phyloP scores from a whole-genome alignment of 1,284 basidiomycete genomes.

The Mixia osmundae region DNA sequence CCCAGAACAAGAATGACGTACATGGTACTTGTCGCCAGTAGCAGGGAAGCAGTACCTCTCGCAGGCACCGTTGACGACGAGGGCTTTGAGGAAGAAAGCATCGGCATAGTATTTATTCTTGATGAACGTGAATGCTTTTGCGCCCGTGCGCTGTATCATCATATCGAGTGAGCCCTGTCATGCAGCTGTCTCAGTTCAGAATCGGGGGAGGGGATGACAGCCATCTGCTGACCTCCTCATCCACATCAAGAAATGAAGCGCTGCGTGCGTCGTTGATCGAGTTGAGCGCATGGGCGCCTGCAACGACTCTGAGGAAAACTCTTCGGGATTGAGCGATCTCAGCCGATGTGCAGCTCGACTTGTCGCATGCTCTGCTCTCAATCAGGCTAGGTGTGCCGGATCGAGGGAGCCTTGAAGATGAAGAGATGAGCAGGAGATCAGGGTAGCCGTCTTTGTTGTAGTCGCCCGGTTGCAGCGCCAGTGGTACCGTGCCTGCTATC shows the following conservation, averaged over 20 bases:
- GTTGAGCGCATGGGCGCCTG: conserved; percentile 39
- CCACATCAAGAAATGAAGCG: conserved; percentile 69
- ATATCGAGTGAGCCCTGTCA: conserved; percentile 73
- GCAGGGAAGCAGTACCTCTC: conserved; percentile 47
- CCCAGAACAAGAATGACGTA: conserved; percentile 23
- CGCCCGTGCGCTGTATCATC: conserved; percentile 58
- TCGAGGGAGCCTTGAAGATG: not conserved
- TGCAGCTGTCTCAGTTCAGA: conserved; percentile 7
- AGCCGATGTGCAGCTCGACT: conserved; percentile 17
- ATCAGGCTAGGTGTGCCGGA: conserved; percentile 34
- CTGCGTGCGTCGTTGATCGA: conserved; percentile 51
- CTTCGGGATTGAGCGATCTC: conserved; percentile 26
- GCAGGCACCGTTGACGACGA: conserved; percentile 82
- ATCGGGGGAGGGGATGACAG: not conserved
- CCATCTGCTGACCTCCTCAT: conserved; percentile 55
- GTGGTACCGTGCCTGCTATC: conserved; percentile 35
- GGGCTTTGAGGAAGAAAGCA: conserved; percentile 93
- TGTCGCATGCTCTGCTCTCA: conserved; percentile 44
- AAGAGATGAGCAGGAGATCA: conserved; percentile 38
- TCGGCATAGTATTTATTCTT: conserved; percentile 98
- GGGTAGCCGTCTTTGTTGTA: conserved; percentile 87
- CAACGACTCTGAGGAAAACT: conserved; percentile 34
- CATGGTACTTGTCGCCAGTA: conserved; percentile 42
- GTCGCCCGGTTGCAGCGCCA: conserved; percentile 66
- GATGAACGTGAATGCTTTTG: conserved; percentile 41